A percentile compares a stretch with the other conserved stretches of the same genome.
These are phyloP conservation scores for Skeletonema menzelii DNA, from an alignment of 108 stramenopile genomes.

Conservation along the genomic window DNA sequence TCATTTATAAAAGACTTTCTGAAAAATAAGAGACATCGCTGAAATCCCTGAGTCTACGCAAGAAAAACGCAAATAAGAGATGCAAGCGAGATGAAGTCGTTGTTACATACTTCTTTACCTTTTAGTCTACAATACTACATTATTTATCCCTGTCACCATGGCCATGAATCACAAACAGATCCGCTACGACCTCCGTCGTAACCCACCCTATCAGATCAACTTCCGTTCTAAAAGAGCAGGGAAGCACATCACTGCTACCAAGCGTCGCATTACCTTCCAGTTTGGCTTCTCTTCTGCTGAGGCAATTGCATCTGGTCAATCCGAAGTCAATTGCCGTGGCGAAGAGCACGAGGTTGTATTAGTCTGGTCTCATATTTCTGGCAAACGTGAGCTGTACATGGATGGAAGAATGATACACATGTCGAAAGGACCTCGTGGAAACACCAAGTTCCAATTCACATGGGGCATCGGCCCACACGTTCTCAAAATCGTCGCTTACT, in stretches of 20 bases:
- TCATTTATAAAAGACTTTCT: no score
- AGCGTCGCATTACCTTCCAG: slow-evolving; percentile 49
- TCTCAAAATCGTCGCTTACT: slow-evolving; percentile 69
- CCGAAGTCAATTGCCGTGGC: slow-evolving; percentile 45
- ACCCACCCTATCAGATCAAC: slow-evolving; percentile 53
- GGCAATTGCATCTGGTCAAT: slow-evolving; percentile 30
- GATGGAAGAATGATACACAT: slow-evolving; percentile 64
- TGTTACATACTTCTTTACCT: no score
- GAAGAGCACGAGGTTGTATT: slow-evolving; percentile 56
- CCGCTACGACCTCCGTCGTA: slow-evolving; percentile 33
- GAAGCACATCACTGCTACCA: slow-evolving; percentile 36
- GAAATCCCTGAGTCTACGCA: no score
- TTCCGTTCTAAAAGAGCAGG: slow-evolving; percentile 41
- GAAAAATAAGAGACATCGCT: no score
- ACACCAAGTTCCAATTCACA: slow-evolving; percentile 60
- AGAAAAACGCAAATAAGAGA: no score
- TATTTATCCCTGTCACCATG: not conserved
- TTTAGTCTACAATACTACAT: no score
- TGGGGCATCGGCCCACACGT: slow-evolving; percentile 65
- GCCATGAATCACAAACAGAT: not conserved
- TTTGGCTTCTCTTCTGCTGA: slow-evolving; percentile 39
- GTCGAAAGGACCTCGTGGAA: slow-evolving; percentile 47
- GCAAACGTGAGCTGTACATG: slow-evolving; percentile 42
- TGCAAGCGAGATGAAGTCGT: no score
- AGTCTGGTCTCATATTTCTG: slow-evolving; percentile 44